Base-by-base conservation (phyloP, 805 yeast genomes). In the Candida gorgasii region DNA sequence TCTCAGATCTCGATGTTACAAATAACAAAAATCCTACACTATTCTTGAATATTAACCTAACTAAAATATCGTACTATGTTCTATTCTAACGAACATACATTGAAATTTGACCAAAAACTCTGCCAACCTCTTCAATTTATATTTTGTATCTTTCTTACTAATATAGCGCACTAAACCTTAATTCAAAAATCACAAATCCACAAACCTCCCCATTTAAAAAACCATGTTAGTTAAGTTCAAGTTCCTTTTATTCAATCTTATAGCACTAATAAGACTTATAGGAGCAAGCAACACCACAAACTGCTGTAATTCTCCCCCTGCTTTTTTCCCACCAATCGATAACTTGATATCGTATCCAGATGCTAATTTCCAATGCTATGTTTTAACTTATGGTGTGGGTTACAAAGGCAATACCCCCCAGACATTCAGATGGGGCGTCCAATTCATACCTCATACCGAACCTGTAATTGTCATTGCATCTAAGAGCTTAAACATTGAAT, bases 351-450 rank as follows among this genome's bases (percentile, higher is more conserved):
- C 31, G n/a, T 28, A 28, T 28, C 31, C 31, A 28, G 31, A 28
- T 28, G 31, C 31, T 28, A 28, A 28, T 28, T 28, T 28, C 15
- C 31, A 28, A 28, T 28, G 31, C 31, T 28, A 28, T 28, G 15
- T 28, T 28, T 28, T 28, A 28, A 5, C 31, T 8, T 28, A 28
- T 28, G 34, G 34, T 8, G 34, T 30, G 22, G 34, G 45, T 20
- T 18, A 13, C 31, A 12, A 30, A 17, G 36, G 27, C 34, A 23
- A 37, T 23, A 27, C 33, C 19, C 30, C 37, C 14, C 18, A 40
- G 35, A 36, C 14, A 13, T 42, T 15, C 32, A 16, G 34, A 28
- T 28, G 34, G 34, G 34, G 34, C 18, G 35, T 38, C 15, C 29
- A 30, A 18, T 18, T 18, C n/a, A 16, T 17, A 30, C 20, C 22